phyloP scores from a whole-genome alignment of 108 stramenopile genomes.

The Cylindrotheca closterium region DNA sequence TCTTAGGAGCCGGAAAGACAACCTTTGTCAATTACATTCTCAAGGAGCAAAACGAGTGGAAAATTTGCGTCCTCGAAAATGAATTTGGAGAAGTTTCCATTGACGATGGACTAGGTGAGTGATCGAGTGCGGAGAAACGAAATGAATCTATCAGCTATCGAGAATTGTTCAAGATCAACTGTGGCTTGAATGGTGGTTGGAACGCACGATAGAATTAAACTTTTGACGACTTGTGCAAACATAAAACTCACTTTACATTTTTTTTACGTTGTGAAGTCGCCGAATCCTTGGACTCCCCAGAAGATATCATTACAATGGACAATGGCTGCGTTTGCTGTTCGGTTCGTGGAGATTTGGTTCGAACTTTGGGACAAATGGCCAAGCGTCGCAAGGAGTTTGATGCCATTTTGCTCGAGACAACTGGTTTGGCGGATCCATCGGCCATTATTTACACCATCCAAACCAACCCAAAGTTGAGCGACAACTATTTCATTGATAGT shows the following conservation, averaged over 20 bases:
- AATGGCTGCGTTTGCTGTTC: constrained; percentile 99
- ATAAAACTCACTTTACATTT: neutral
- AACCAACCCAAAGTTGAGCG: constrained; percentile 88
- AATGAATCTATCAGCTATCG: neutral
- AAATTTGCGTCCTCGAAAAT: constrained; percentile 98
- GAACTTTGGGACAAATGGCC: constrained; percentile 88
- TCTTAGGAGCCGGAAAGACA: constrained; percentile 96
- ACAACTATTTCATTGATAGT: constrained; percentile 83
- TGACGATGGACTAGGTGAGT: constrained; percentile 91
- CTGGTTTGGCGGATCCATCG: constrained; percentile 95
- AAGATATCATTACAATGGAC: constrained; percentile 98
- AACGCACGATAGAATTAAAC: no score
- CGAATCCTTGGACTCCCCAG: constrained; percentile 87
- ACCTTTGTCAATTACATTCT: constrained; percentile 98
- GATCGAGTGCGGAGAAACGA: neutral
- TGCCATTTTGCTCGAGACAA: constrained; percentile 94
- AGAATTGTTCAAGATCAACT: neutral
- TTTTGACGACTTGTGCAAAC: neutral
- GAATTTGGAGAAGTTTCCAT: constrained; percentile 97
- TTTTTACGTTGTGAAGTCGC: constrained; percentile 49
- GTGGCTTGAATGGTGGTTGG: no score
- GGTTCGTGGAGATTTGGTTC: constrained; percentile 96
- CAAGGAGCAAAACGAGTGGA: constrained; percentile 94
- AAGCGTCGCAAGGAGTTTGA: constrained; percentile 90
- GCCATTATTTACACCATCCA: constrained; percentile 96